A percentile compares a stretch with the other conserved stretches of the same genome.
Evolutionary conservation across 1,284 basidiomycete species (phyloP).

Genomic region (Leccinum ponderosum): DNA sequence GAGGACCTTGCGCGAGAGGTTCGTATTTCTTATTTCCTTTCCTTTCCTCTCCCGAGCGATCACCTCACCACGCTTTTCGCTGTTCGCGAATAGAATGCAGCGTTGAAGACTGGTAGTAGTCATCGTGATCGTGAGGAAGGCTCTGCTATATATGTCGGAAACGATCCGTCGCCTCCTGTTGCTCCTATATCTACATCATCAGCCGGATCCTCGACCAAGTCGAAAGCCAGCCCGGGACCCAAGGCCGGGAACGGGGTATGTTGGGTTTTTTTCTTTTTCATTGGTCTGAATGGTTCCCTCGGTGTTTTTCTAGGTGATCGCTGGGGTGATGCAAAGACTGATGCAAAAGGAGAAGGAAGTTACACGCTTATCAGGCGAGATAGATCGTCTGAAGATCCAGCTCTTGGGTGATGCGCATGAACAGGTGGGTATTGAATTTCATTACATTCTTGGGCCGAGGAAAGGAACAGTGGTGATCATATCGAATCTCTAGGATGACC

Average conservation of each 20-base stretch:
- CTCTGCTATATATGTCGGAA: constrained; percentile 17
- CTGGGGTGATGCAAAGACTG: constrained; percentile 80
- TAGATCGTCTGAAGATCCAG: constrained; percentile 62
- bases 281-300: constrained; percentile 1
- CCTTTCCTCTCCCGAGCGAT: background rate
- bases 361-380: constrained; percentile 68
- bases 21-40: background rate
- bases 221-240: constrained; percentile 37
- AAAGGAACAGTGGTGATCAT: background rate
- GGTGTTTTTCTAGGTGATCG: constrained; percentile 50
- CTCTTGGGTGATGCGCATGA: constrained; percentile 58
- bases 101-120: constrained; percentile 52
- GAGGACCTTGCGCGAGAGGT: constrained; percentile 22
- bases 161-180: background rate
- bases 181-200: background rate
- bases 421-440: constrained; percentile 44
- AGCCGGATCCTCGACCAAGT: constrained; percentile 41
- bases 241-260: constrained; percentile 55
- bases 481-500: constrained; percentile 60
- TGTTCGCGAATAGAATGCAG: constrained; percentile 33
- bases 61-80: constrained; percentile 1
- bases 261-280: background rate
- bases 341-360: constrained; percentile 87
- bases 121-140: constrained; percentile 50
- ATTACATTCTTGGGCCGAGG: constrained; percentile 2